phyloP scores from a whole-genome alignment of 2,329 filamentous ascomycete species.

The Cytospora schulzeri region DNA sequence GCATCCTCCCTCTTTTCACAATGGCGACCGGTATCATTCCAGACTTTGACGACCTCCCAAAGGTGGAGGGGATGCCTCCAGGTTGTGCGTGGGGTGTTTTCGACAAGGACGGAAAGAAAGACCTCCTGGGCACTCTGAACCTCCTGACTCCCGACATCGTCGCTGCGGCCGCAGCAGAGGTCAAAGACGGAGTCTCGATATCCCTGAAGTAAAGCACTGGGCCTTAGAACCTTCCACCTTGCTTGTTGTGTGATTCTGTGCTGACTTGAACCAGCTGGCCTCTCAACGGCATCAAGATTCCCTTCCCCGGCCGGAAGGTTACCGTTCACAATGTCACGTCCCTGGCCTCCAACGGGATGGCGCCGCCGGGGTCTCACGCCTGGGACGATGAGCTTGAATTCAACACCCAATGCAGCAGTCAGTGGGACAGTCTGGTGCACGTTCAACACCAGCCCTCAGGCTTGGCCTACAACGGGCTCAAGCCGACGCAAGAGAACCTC shows the following conservation, averaged over 20 bases:
- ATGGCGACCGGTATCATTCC: constrained; percentile 5
- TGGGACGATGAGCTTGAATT: constrained; percentile 56
- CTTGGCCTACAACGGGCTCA: constrained; percentile 52
- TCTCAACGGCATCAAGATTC: constrained; percentile 44
- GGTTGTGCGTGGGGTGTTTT: constrained; percentile 51
- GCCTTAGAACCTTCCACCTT: too few species aligned
- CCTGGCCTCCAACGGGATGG: constrained; percentile 37
- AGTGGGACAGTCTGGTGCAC: constrained; percentile 59
- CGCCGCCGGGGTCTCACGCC: constrained; percentile 30
- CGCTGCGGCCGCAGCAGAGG: constrained; percentile 44
- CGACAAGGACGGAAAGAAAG: constrained; percentile 51
- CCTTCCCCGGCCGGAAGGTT: constrained; percentile 39
- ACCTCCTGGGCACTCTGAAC: constrained; percentile 55
- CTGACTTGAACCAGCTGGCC: constrained; percentile 40
- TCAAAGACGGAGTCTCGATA: constrained; percentile 51
- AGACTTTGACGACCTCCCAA: constrained; percentile 30
- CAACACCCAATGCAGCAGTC: constrained; percentile 58
- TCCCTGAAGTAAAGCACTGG: constrained; percentile 53
- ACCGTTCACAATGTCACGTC: constrained; percentile 42
- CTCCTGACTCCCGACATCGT: constrained; percentile 51
- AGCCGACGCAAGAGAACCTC: constrained; percentile 41
- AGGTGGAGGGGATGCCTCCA: constrained; percentile 30
- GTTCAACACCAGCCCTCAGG: constrained; percentile 47
- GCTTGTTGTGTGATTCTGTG: too few species aligned
- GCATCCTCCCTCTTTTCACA: too few species aligned